A percentile compares a stretch with the other conserved stretches of the same genome.
Evolutionary conservation across 768 basidiomycete genomes (phyloP).

Genomic region (Sporobolomyces pararoseus): DNA sequence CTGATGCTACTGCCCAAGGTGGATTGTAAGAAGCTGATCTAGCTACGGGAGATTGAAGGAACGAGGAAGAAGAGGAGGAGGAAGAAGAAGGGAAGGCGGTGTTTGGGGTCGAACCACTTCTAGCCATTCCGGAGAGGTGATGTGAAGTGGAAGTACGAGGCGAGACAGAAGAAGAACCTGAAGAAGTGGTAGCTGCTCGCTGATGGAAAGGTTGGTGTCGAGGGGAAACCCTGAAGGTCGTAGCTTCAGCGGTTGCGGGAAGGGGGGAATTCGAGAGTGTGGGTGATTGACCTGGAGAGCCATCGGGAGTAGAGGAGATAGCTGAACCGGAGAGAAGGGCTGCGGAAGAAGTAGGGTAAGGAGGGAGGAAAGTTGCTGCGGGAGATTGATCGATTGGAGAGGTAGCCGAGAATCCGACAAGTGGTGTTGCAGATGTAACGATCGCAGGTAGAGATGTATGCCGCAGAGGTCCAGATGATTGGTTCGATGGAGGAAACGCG

Average conservation of each 20-base stretch:
- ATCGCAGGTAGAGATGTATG: slow-evolving; percentile 14
- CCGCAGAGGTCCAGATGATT: neutral
- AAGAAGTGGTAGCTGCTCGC: neutral
- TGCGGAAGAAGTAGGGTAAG: neutral
- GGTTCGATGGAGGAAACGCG: neutral
- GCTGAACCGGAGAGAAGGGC: slow-evolving; percentile 3
- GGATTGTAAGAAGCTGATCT: neutral
- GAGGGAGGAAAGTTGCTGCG: neutral
- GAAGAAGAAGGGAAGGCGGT: neutral
- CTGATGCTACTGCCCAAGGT: slow-evolving; percentile 1
- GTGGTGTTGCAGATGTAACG: slow-evolving; percentile 1
- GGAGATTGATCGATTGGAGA: slow-evolving; percentile 2
- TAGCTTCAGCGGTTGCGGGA: neutral
- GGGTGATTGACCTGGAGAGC: slow-evolving; percentile 6
- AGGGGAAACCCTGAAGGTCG: neutral
- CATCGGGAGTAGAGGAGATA: slow-evolving; percentile 3
- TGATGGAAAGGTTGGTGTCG: neutral
- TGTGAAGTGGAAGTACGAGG: neutral
- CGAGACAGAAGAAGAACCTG: neutral
- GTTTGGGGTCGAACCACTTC: slow-evolving; percentile 10
- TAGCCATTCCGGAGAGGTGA: neutral
- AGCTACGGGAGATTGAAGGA: slow-evolving; percentile 1
- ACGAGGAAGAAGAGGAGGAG: neutral
- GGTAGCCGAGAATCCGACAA: neutral
- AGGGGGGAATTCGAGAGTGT: neutral